A percentile compares a stretch with the other conserved stretches of the same genome.
phyloP scores from a whole-genome alignment of 2,329 filamentous ascomycete species.

The Aspergillus sp. region DNA sequence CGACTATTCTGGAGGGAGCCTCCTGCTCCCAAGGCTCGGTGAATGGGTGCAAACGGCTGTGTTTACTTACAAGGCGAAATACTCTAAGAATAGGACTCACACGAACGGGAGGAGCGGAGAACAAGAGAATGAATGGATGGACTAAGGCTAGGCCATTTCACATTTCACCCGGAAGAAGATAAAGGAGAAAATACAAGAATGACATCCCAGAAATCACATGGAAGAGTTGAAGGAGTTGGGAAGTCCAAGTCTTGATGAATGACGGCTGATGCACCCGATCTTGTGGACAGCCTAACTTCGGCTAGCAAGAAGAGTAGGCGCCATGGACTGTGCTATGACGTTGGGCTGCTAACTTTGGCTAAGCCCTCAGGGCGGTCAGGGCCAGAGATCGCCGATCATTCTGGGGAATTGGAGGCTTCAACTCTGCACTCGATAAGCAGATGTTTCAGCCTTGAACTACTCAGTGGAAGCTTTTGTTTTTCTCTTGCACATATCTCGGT shows the following conservation, averaged over 20 bases:
- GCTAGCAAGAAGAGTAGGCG: background rate
- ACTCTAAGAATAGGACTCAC: background rate
- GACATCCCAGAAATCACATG: conserved; percentile 6
- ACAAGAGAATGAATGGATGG: conserved; percentile 4
- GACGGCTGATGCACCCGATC: conserved; percentile 10
- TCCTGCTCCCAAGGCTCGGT: background rate
- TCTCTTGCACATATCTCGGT: background rate
- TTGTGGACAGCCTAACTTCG: conserved; percentile 6
- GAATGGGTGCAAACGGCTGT: conserved; percentile 7
- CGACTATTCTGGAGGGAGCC: background rate
- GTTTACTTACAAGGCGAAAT: conserved; percentile 7
- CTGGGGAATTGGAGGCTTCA: conserved; percentile 4
- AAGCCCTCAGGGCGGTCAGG: conserved; percentile 13
- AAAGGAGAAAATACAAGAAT: conserved; percentile 1
- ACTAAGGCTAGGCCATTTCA: conserved; percentile 4
- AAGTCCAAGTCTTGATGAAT: background rate
- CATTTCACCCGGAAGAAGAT: background rate
- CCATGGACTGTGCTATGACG: conserved; percentile 3
- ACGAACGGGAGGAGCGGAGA: background rate
- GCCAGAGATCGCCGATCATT: conserved; percentile 5
- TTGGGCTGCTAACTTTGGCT: conserved; percentile 1
- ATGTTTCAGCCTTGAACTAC: background rate
- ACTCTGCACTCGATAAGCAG: background rate
- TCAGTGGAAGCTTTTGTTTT: background rate
- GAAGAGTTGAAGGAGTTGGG: background rate